phyloP scores from a whole-genome alignment of 148 eudicot species.

The Silene latifolia region DNA sequence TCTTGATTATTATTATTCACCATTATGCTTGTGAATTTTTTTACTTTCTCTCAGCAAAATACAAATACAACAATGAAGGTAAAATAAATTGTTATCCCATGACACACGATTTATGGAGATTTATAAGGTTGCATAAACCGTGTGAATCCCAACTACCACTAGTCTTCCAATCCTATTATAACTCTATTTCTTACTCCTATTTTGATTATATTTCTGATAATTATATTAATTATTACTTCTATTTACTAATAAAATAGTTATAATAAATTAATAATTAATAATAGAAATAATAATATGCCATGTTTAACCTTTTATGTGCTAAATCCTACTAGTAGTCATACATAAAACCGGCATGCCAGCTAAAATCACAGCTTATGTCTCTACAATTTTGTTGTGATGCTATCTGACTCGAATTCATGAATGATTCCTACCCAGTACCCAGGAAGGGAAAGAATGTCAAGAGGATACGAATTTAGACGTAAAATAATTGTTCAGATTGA shows the following conservation, averaged over 20 bases:
- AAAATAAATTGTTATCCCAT: background rate
- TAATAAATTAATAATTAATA: no score
- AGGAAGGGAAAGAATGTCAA: background rate
- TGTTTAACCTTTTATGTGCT: no score
- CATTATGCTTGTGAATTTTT: background rate
- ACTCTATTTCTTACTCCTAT: background rate
- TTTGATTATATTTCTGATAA: no score
- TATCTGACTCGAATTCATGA: background rate
- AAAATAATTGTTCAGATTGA: no score
- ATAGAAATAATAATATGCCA: no score
- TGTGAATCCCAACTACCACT: background rate
- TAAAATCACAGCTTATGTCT: no score
- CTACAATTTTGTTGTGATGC: background rate
- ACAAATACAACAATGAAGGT: background rate
- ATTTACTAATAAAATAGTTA: no score
- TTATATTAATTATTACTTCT: no score
- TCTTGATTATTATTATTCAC: background rate
- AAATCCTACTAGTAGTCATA: no score
- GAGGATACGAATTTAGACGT: background rate
- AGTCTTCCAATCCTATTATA: conserved; percentile 1
- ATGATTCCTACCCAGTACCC: background rate
- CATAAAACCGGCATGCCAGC: no score
- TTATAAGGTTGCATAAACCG: conserved; percentile 3
- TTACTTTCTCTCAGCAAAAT: background rate
- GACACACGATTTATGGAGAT: background rate